Base-by-base conservation (phyloP, 805 yeast genomes). In the Candida ficus region DNA sequence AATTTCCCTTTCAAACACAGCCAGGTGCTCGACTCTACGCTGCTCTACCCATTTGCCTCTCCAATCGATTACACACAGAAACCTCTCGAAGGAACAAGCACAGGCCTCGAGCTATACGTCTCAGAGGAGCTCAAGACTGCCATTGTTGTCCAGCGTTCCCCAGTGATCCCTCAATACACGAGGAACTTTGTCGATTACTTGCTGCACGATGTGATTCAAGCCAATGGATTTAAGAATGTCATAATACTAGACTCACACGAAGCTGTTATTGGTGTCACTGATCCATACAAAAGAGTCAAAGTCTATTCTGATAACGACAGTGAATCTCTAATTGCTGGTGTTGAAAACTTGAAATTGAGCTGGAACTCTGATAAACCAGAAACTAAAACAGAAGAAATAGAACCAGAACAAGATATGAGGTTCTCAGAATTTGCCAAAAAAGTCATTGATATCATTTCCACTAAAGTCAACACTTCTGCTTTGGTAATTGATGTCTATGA, bases 81-180 rank as follows among this genome's bases (percentile, higher is more conserved):
- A 47, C 26, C 51, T 41, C 28, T 36, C 30, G 20, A 42, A 41
- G 28, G 47, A 5, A 28, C 33, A 49, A 3, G 43, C 0, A 75
- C 84, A 1, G 76, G 83, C 0, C 56, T 85, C 22, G 96, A 90
- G 52, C 70, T 87, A 3, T 84, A 76, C 57, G 61, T 63, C 47
- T 67, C 70, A 46, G 57, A 61, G 1, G 41, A 47, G 3, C 52
- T 56, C 32, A 64, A 71, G 3, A 21, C 82, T 9, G 70, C 84
- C 3, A 49, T 87, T n/a, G 54, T 90, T 3, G 96, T 87, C 53
- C 89, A 87, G 54, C 65, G 97, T 37, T 73, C 96, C 1, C 97
- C 97, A 0, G 70, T 88, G 3, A 66, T 89, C n/a, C 83, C 91
- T 1, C 80, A 81, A 0, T 75, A 66, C 44, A 64, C 73, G 10